Evolutionary conservation across 2,329 filamentous ascomycete genomes (phyloP), one percentile per base, ranked within the genome.

Genomic region (Botryotinia calthae): DNA sequence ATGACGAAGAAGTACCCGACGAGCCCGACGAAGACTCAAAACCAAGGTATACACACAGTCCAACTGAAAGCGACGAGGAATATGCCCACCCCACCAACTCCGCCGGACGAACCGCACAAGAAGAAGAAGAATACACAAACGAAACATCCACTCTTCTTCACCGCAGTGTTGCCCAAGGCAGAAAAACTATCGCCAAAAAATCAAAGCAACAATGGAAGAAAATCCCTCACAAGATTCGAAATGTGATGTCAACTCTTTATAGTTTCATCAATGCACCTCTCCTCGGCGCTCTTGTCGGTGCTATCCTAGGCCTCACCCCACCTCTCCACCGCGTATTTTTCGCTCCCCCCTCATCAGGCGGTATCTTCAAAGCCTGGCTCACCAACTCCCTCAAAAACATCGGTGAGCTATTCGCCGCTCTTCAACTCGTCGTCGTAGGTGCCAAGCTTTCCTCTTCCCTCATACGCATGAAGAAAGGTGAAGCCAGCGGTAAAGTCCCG

Each of bases 301-400:
- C 84, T 2, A 76, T 89, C 28, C 84, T 92, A 44, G 90, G 90
- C 1, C 82, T 92, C 2, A 83, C 86, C 0, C 89, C 89, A 0
- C 78, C 84, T 0, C 82, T 92, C 1, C 89, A 92, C 76, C 81
- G 80, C 8, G 85, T 87, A 2, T 92, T 93, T 80, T 92, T 92
- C 82, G 84, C 81, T 66, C 80, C 84, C 9, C 84, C 84, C 14
- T 79, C 86, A 16, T 82, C 89, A 9, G 90, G 90, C 16, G 89
- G 90, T 1, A 87, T 90, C 72, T 86, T 92, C 77, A 89, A 87
- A 34, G 89, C 89, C 0, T 92, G 89, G 90, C 81, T 92, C 58
- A 91, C 89, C 0, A 83, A 85, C 0, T 86, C 87, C 0, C 81
- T 91, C 31, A 85, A 87, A 76, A 91, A 89, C 72, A 84, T 91